A percentile compares a stretch with the other conserved stretches of the same genome.
Evolutionary conservation across 169 alveolate species (phyloP).

Genomic region (Plasmodium sp.): DNA sequence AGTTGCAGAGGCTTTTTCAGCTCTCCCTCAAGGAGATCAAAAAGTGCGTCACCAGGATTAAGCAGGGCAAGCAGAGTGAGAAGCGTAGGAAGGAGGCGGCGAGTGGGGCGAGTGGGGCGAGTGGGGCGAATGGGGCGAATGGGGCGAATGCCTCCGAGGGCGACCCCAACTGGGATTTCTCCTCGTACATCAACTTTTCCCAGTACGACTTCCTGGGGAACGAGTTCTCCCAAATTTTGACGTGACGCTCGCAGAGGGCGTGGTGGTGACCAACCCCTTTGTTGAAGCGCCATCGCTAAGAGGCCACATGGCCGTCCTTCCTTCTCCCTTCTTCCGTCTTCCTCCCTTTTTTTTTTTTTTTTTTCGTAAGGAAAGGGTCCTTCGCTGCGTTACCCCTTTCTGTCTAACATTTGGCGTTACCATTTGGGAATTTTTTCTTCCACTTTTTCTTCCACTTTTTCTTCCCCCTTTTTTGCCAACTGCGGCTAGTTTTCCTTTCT

Average conservation of each 20-base stretch:
- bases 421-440: neutral
- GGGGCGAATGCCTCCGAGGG: neutral
- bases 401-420: neutral
- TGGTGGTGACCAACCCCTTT: neutral
- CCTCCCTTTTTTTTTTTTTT: neutral
- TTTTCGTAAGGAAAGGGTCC: neutral
- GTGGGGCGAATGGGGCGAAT: no score
- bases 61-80: neutral
- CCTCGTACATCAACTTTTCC: constrained; percentile 37
- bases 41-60: constrained; percentile 24
- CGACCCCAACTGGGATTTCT: constrained; percentile 31
- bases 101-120: neutral
- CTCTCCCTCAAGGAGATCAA: constrained; percentile 46
- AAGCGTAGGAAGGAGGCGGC: no score
- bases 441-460: neutral
- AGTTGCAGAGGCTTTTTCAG: constrained; percentile 44
- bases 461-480: neutral
- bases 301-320: neutral
- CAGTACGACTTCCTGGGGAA: constrained; percentile 67
- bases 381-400: neutral
- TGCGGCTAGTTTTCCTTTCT: neutral
- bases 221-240: constrained; percentile 51
- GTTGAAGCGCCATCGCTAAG: neutral
- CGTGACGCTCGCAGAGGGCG: neutral
- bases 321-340: neutral